A percentile compares a stretch with the other conserved stretches of the same genome.
Evolutionary conservation across 2,329 filamentous ascomycete species (phyloP).

Genomic region (Calonectria henricotiae): DNA sequence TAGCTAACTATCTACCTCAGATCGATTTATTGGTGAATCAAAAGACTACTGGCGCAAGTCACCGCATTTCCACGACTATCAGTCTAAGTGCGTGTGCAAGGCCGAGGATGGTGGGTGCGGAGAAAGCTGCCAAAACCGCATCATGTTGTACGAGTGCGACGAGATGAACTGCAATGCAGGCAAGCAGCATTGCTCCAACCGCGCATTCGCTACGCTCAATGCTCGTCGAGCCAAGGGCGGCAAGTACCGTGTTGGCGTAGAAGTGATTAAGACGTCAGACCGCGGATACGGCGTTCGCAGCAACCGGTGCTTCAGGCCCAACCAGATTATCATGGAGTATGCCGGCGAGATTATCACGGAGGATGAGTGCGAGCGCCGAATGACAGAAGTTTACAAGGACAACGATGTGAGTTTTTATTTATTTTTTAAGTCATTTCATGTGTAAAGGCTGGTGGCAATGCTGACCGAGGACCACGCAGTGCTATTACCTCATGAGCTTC

Average conservation of each 20-base stretch:
- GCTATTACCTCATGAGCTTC: constrained; percentile 98
- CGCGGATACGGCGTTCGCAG: constrained; percentile 93
- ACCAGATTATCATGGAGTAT: constrained; percentile 99
- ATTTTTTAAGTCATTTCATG: constrained; percentile 31
- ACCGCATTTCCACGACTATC: constrained; percentile 81
- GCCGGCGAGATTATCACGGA: constrained; percentile 98
- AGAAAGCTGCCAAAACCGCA: constrained; percentile 92
- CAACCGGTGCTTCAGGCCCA: constrained; percentile 87
- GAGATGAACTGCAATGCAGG: constrained; percentile 88
- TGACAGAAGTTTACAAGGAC: constrained; percentile 94
- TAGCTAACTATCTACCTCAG: constrained; percentile 65
- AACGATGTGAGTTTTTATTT: constrained; percentile 92
- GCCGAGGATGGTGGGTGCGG: constrained; percentile 83
- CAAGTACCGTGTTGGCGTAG: constrained; percentile 92
- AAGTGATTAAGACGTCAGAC: constrained; percentile 92
- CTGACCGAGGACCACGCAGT: constrained; percentile 72
- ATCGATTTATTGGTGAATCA: constrained; percentile 92
- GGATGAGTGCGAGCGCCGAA: constrained; percentile 91
- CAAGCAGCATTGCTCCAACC: constrained; percentile 84
- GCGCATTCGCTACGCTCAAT: constrained; percentile 86
- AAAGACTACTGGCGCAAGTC: constrained; percentile 85
- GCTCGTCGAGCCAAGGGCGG: constrained; percentile 84
- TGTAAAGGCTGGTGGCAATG: constrained; percentile 14
- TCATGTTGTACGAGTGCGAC: constrained; percentile 98
- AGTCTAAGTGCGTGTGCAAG: constrained; percentile 84